Evolutionary conservation across 768 basidiomycete genomes (phyloP), one percentile per base, ranked within the genome.

Genomic region (Pleurotus djamor): DNA sequence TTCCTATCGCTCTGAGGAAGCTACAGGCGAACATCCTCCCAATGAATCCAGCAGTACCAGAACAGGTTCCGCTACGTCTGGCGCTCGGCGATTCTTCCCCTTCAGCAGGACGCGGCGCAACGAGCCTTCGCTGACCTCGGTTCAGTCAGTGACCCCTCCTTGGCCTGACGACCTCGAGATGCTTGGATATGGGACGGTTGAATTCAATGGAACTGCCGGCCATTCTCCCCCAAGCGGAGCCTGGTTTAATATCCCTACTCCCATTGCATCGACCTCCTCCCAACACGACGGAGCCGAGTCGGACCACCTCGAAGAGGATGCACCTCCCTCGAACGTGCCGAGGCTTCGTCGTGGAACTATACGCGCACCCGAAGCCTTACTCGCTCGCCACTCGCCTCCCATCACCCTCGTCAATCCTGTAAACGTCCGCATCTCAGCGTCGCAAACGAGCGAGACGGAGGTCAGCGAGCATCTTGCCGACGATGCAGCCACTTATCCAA

Each of bases 321-420:
- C 52, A n/a, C 66, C 58, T 16, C 66, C 68, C 14, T 68, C 67
- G 12, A 65, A 68, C 60, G 69, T 66, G 5, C 85, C 88, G 4
- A 81, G 86, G 44, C 72, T 89, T 45, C 83, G 88, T 50, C 82
- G 88, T 2, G 86, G 88, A n/a, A 85, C 87, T 2, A 66, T 89
- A 4, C 81, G 83, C 4, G 81, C 87, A 4, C 85, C 87, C 0
- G 89, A 90, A 64, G 81, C 83, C 1, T 70, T 87, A 63, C 66
- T 87, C 2, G 70, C 81, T 13, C 78, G 81, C 34, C 76, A 79
- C 62, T 69, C 72, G 13, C 82, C 82, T 12, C 79, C 62, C 9
- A 52, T 38, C 17, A 57, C 60, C 48, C 28, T 54, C 28, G 21
- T 61, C 41, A 56, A 56, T n/a, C 54, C 54, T 28, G 32, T 49